Conservation (phyloP, 768 basidiomycete species). For the Mycena indigotica region DNA sequence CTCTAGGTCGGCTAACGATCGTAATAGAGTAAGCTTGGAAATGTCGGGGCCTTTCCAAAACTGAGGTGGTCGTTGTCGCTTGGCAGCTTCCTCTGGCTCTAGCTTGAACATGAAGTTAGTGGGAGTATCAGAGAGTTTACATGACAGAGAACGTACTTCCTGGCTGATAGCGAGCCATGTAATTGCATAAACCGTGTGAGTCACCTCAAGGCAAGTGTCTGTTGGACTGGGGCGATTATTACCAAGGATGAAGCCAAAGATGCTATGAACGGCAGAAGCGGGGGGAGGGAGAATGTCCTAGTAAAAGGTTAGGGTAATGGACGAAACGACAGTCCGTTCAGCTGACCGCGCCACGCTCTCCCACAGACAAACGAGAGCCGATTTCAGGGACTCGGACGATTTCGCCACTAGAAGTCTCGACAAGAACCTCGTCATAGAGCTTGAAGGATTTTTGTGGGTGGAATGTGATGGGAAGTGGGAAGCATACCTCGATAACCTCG, state of each 20-base stretch:
- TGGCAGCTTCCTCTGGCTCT: constrained; percentile 54
- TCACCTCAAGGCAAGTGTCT: constrained; percentile 72
- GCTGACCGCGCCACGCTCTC: constrained; percentile 73
- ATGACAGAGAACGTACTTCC: constrained; percentile 49
- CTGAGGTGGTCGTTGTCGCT: constrained; percentile 64
- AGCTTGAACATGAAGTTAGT: constrained; percentile 48
- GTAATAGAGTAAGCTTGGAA: constrained; percentile 62
- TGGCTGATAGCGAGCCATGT: constrained; percentile 91
- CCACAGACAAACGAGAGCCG: constrained; percentile 72
- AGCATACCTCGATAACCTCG: constrained; percentile 75
- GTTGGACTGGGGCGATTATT: constrained; percentile 43
- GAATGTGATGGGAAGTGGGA: constrained; percentile 12
- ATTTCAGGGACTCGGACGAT: constrained; percentile 79
- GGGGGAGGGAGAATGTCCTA: constrained; percentile 72
- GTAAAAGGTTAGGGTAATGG: neutral
- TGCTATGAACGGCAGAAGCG: constrained; percentile 42
- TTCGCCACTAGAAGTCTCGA: constrained; percentile 64
- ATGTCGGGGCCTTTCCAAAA: constrained; percentile 77
- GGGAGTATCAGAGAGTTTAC: neutral
- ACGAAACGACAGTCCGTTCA: constrained; percentile 10
- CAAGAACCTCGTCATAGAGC: constrained; percentile 83
- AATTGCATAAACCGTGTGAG: constrained; percentile 77
- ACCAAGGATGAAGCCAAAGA: constrained; percentile 50
- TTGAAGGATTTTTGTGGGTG: constrained; percentile 31
- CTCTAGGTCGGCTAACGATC: constrained; percentile 59